These are phyloP conservation scores for Trichocladium uniseriatum DNA, from an alignment of 495 filamentous ascomycete species.

Conservation along the genomic window DNA sequence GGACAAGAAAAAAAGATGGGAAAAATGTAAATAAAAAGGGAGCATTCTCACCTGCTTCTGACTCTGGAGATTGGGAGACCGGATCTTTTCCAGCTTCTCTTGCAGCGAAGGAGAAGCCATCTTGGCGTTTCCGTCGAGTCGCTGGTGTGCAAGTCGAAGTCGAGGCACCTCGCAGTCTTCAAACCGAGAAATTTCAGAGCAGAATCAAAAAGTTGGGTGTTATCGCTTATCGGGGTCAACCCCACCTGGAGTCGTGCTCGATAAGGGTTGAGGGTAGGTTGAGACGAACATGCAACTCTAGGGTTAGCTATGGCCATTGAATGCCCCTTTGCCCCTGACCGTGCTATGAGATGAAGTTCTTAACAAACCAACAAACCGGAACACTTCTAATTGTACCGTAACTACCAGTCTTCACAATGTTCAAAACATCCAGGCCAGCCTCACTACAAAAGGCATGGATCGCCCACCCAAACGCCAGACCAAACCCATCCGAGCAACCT, in stretches of 20 bases:
- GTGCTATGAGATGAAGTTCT: too few species aligned
- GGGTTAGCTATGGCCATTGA: not conserved
- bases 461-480: conserved; percentile 20
- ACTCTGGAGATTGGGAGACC: conserved; percentile 91
- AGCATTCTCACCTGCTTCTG: conserved; percentile 65
- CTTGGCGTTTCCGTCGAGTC: conserved; percentile 19
- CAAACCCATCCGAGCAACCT: conserved; percentile 1
- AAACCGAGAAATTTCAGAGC: conserved; percentile 20
- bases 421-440: not conserved
- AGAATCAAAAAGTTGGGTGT: conserved; percentile 23
- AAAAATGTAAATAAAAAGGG: not conserved
- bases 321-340: too few species aligned
- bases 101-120: conserved; percentile 58
- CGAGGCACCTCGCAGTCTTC: conserved; percentile 9
- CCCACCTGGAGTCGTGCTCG: conserved; percentile 10
- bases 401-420: not conserved
- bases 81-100: conserved; percentile 91
- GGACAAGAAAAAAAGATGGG: not conserved
- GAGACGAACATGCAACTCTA: not conserved
- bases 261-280: conserved; percentile 18
- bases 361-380: too few species aligned
- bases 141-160: conserved; percentile 16
- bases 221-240: conserved; percentile 19
- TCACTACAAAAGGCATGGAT: conserved; percentile 1
- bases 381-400: not conserved